Evolutionary conservation across 208 protist species (phyloP).

Genomic region (Acanthamoeba healyi): DNA sequence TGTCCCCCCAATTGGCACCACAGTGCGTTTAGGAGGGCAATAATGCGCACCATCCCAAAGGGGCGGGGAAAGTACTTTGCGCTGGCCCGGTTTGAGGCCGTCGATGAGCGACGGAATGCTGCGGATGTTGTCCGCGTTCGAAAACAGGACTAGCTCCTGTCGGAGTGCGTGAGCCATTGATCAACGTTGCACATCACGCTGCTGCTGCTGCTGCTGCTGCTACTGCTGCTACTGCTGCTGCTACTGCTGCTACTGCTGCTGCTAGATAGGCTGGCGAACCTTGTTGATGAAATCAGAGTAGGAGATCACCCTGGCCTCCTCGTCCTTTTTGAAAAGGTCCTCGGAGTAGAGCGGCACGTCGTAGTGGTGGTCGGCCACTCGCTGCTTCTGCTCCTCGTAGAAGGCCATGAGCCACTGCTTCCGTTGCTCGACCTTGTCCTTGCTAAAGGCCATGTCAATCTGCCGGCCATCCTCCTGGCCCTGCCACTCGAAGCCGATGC

Average conservation of each 20-base stretch:
- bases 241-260: too few species aligned
- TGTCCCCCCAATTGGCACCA: too few species aligned
- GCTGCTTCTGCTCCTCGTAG: constrained; percentile 89
- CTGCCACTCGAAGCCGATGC: constrained; percentile 96
- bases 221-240: too few species aligned
- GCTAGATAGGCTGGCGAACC: too few species aligned
- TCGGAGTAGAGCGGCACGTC: constrained; percentile 24
- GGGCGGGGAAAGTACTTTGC: constrained; percentile 92
- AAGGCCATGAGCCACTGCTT: constrained; percentile 98
- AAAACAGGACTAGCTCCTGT: constrained; percentile 99
- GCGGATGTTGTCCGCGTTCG: constrained; percentile 95
- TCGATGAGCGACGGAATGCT: constrained; percentile 97
- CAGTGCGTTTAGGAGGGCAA: too few species aligned
- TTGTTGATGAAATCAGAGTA: constrained; percentile 98
- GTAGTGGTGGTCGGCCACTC: neutral
- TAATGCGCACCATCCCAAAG: neutral
- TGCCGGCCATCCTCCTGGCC: constrained; percentile 92
- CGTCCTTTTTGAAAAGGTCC: constrained; percentile 75
- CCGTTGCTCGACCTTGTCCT: constrained; percentile 97
- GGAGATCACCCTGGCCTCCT: constrained; percentile 80
- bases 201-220: too few species aligned
- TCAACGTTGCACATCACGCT: too few species aligned
- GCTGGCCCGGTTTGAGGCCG: constrained; percentile 99
- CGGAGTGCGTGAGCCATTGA: neutral
- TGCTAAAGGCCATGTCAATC: constrained; percentile 99